Evolutionary conservation across 2,329 filamentous ascomycete genomes (phyloP), one percentile per base, ranked within the genome.

Genomic region (Niveomyces coronatus): DNA sequence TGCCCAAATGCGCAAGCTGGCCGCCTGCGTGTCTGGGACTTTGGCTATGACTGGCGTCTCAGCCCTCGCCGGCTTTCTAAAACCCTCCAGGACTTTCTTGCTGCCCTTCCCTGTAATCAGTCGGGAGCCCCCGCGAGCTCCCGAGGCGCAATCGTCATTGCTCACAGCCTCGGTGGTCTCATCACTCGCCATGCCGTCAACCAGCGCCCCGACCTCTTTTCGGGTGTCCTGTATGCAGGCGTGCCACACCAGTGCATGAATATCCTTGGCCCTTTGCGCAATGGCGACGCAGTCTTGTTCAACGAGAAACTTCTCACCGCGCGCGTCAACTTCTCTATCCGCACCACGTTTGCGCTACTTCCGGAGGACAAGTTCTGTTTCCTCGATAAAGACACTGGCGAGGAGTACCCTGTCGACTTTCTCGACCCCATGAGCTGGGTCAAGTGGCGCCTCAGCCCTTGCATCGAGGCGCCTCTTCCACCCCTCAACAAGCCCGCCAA

Each of bases 21-120:
- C 7, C 80, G 73, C 45, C 63, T 95, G 5, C 71, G 86, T 32
- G 73, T 94, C 1, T 87, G 87, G 67, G 82, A 95, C 50, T 96
- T 89, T 53, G 87, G 88, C 14, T 96, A 94, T 51, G 89, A 96
- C 60, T 96, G 89, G 89, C 74, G 89, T 13, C 64, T 95, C 27
- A 91, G 85, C 45, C 89, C 89, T 1, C 74, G 81, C 51, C 64
- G 86, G 1, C 70, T 91, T 0, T 87, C 83, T 3, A 67, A 69
- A 31, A 76, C 76, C 44, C 64, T 96, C n/a, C 74, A 80, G 24
- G 61, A 71, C 14, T 94, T 85, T 50, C 64, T 96, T 11, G 76
- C 83, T 52, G 67, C 62, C 2, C 65, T 96, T 1, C 82, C 82
- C 0, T 87, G 77, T 36, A 95, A 95, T 51, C 68, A 74, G 32